Evolutionary conservation across 2,329 filamentous ascomycete genomes (phyloP), one percentile per base, ranked within the genome.

Genomic region (Aspergillus novoparasiticus): DNA sequence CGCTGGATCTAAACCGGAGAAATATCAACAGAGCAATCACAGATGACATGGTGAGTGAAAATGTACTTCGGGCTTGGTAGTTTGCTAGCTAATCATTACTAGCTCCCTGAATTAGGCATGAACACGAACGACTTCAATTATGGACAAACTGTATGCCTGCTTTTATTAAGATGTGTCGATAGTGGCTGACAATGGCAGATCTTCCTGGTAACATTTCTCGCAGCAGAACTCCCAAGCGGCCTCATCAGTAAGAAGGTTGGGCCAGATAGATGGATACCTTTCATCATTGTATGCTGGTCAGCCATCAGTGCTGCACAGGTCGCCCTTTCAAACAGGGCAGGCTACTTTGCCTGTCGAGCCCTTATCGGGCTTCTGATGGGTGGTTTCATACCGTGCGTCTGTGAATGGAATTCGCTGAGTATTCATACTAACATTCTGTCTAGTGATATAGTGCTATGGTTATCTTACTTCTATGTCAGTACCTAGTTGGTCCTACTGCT

Each of bases 331-430:
- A 65, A 63, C 28, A 66, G 74, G 6, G 71, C 76, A 1, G 75
- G 73, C 6, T 84, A 80, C 61, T 82, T 79, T 56, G 78, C 78
- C 2, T 73, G 78, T 61, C 78, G 81, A 36, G 78, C 77, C 3
- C 66, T 84, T 2, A 66, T 85, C 2, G 83, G 83, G 1, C 73
- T 84, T 3, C 68, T 83, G 19, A 82, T 83, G 78, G 83, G 83
- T 23, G 83, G 83, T 0, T 85, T 84, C 61, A 85, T 85, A 34
- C 82, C 83, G 67, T 50, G n/a, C 3, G 46, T 30, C n/a, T 23
- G 4, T 10, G 12, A 11, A 9, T 50, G 1, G 6, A 10, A 10
- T 5, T n/a, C 6, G 23, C 14, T 10, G 14, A 10, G 16, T 14
- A 10, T 19, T 16, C 4, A 50, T 28, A 28, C 46, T 50, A 11